Percentiles rank a stretch among this genome's conserved stretches.
phyloP scores from a whole-genome alignment of 495 filamentous ascomycete genomes.

The Neurospora sp. region DNA sequence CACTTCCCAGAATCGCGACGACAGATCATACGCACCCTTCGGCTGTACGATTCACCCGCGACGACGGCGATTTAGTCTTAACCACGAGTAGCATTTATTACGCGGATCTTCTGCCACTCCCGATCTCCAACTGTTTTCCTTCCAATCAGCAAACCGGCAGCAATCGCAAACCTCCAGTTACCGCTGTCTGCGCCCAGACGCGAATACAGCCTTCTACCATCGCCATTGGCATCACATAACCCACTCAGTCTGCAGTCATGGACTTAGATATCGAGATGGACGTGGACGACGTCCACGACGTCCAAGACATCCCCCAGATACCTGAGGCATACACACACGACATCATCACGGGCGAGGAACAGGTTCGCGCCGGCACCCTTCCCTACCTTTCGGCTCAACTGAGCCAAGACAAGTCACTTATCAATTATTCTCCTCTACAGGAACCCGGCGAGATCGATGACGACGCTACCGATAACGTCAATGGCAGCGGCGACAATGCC shows the following conservation, averaged over 20 bases:
- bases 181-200: neutral
- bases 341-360: conserved; percentile 27
- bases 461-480: conserved; percentile 1
- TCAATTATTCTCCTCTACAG: conserved; percentile 10
- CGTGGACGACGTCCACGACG: conserved; percentile 53
- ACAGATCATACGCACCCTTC: neutral
- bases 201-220: neutral
- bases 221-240: neutral
- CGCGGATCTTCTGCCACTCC: neutral
- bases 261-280: conserved; percentile 71
- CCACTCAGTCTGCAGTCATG: conserved; percentile 31
- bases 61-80: neutral
- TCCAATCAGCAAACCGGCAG: neutral
- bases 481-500: conserved; percentile 12
- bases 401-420: conserved; percentile 4
- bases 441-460: conserved; percentile 29
- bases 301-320: conserved; percentile 28
- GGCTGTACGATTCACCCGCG: neutral
- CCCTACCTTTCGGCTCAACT: conserved; percentile 1
- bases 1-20: neutral
- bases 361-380: conserved; percentile 14
- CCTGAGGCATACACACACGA: conserved; percentile 38
- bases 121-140: neutral
- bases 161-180: neutral
- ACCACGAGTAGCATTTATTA: neutral